phyloP scores from a whole-genome alignment of 148 eudicot species.

The Vaccinium darrowii region DNA sequence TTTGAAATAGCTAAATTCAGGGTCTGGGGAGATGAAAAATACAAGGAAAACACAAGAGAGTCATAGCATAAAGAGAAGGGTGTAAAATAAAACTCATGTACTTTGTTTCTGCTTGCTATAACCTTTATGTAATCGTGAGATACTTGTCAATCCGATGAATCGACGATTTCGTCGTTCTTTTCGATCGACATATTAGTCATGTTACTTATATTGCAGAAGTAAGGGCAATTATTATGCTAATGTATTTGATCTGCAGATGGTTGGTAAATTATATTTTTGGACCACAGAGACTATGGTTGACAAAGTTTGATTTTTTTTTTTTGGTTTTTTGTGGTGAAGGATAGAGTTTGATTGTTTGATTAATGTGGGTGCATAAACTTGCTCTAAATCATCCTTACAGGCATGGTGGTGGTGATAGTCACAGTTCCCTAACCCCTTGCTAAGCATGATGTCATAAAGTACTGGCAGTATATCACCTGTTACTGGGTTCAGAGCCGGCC shows the following conservation, averaged over 20 bases:
- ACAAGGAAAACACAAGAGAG: background rate
- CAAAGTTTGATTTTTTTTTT: too few relatives aligned
- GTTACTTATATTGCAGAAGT: too few relatives aligned
- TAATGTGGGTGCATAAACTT: background rate
- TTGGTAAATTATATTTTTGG: background rate
- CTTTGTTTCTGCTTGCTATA: background rate
- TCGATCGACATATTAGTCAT: too few relatives aligned
- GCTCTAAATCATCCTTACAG: background rate
- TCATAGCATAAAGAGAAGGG: background rate
- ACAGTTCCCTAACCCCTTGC: background rate
- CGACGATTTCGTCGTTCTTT: too few relatives aligned
- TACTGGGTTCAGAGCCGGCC: background rate
- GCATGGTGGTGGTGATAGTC: background rate
- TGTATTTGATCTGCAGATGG: too few relatives aligned
- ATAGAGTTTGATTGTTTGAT: too few relatives aligned
- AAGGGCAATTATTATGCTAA: too few relatives aligned
- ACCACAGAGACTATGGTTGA: background rate
- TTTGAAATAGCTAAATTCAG: background rate
- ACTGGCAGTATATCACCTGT: background rate
- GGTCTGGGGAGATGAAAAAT: background rate
- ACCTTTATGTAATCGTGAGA: background rate
- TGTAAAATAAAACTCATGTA: background rate
- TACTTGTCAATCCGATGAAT: too few relatives aligned
- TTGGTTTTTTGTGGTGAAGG: too few relatives aligned
- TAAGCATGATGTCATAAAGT: background rate